Base-by-base conservation (phyloP, 495 filamentous ascomycete species). In the Hypoxylon lienhwacheense region DNA sequence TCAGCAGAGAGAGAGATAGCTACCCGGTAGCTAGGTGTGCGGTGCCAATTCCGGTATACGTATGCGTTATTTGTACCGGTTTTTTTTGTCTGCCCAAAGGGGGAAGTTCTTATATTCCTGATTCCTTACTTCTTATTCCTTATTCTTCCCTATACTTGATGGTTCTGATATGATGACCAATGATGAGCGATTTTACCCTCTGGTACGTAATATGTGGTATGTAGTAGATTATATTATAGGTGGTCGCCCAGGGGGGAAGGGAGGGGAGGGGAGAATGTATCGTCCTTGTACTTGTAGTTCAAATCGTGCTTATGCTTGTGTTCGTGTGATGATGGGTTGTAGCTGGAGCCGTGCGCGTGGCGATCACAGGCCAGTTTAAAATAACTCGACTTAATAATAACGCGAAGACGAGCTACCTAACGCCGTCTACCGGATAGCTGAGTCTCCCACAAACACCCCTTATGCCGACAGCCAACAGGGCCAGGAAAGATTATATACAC, bases 1-100 rank as follows among this genome's bases (percentile, higher is more conserved):
- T n/a, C n/a, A n/a, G n/a, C n/a, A n/a, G n/a, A n/a, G n/a, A n/a
- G n/a, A n/a, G n/a, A n/a, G n/a, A n/a, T n/a, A n/a, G n/a, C n/a
- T n/a, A n/a, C n/a, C n/a, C n/a, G n/a, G n/a, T n/a, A n/a, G n/a
- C n/a, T n/a, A n/a, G n/a, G 24, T 26, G 24, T 26, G 24, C 8
- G 24, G 5, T 8, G 24, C 8, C 5, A 26, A 26, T 26, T 4
- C 4, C 5, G 5, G 24, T 26, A 8, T 26, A 26, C 4, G 4
- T 26, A 26, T 39, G 40, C 28, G 34, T n/a, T n/a, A n/a, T n/a
- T n/a, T n/a, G n/a, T 62, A 44, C 35, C 59, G 42, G 53, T 35
- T 55, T 55, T 31, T 59, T 55, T 47, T 55, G 52, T 61, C 44
- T 61, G 58, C 58, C 58, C 56, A 52, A 56, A 61, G 52, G 43